phyloP scores from a whole-genome alignment of 768 basidiomycete species.

The Pleurotus citrinopileatus region DNA sequence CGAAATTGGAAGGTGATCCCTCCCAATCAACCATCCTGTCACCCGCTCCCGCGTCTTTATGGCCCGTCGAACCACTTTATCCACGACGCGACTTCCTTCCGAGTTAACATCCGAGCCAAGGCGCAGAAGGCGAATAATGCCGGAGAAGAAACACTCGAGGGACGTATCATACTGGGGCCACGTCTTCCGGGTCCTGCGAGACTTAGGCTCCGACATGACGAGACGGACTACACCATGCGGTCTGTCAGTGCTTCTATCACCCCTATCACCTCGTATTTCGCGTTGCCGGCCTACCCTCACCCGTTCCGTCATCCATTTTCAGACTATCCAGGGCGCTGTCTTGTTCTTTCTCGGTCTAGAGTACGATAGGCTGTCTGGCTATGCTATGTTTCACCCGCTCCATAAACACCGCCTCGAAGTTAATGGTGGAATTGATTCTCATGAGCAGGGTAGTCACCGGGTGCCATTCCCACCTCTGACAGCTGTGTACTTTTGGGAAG shows the following conservation, averaged over 20 bases:
- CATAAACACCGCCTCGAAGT: no score
- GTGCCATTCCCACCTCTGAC: no score
- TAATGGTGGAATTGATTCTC: no score
- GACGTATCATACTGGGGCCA: background rate
- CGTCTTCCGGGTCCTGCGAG: background rate
- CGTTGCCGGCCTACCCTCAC: background rate
- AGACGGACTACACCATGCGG: background rate
- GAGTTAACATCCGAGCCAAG: background rate
- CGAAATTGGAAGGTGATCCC: background rate
- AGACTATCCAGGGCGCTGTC: background rate
- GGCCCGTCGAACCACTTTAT: background rate
- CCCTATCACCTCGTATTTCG: background rate
- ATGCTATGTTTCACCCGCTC: background rate
- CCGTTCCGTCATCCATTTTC: background rate
- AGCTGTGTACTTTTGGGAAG: no score
- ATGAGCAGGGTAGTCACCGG: no score
- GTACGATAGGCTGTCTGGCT: background rate
- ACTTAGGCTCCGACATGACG: background rate
- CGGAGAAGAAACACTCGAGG: no score
- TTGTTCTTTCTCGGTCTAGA: background rate
- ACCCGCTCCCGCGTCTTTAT: background rate
- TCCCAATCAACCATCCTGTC: background rate
- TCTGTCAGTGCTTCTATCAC: conserved; percentile 1
- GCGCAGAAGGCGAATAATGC: background rate
- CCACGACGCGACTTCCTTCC: background rate